Conservation (phyloP, 148 eudicot genomes). For the Vaccinium vitisidaea region DNA sequence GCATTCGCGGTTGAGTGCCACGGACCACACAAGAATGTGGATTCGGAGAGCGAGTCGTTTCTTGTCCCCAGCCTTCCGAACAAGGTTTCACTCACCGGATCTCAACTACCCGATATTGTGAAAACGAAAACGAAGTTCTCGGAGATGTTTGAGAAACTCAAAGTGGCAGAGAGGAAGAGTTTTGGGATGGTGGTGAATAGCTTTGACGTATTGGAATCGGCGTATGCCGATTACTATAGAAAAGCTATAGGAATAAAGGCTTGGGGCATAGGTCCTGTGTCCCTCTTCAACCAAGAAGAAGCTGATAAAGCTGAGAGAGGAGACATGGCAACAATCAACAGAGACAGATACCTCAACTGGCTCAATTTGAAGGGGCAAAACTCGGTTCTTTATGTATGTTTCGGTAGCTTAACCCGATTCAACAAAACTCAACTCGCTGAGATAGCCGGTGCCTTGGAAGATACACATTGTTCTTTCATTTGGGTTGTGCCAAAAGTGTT, state of each 20-base stretch:
- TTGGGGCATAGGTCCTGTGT: constrained; percentile 57
- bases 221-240: constrained; percentile 41
- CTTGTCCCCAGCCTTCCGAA: constrained; percentile 39
- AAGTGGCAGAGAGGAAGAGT: constrained; percentile 44
- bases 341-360: constrained; percentile 37
- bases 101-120: constrained; percentile 51
- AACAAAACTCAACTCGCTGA: constrained; percentile 37
- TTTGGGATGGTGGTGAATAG: constrained; percentile 53
- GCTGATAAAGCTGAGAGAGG: constrained; percentile 33
- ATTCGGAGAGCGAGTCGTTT: constrained; percentile 36
- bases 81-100: constrained; percentile 32
- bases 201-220: constrained; percentile 43
- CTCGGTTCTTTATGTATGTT: constrained; percentile 50
- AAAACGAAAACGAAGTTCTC: constrained; percentile 35
- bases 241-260: constrained; percentile 38
- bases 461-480: constrained; percentile 28
- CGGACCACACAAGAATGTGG: constrained; percentile 26
- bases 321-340: not conserved
- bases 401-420: constrained; percentile 50
- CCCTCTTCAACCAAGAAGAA: constrained; percentile 26
- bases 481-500: constrained; percentile 51
- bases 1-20: constrained; percentile 29
- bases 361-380: constrained; percentile 29
- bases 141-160: constrained; percentile 40
- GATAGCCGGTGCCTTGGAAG: constrained; percentile 42